Base-by-base conservation (phyloP, 179 eudicot species). In the Silene coronaria region DNA sequence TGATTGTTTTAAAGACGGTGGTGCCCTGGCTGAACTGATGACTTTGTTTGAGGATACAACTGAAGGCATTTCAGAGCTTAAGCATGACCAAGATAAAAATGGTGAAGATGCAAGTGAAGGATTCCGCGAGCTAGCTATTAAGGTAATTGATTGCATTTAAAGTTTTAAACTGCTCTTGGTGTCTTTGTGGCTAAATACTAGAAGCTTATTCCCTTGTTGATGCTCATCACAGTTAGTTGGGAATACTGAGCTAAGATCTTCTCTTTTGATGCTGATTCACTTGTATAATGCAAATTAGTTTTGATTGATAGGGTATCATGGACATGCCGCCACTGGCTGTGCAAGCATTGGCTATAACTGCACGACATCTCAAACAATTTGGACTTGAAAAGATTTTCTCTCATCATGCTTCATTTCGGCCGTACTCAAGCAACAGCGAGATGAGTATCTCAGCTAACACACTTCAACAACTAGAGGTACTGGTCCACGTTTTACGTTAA, bases 391-490 rank as follows among this genome's bases (percentile, higher is more conserved):
- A 86, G 77, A 85, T 90, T 77, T 58, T 95, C 46, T 86, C 90
- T 71, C 82, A 84, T 82, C 90, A 87, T 75, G 89, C 97, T 85
- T 90, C 99, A 66, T 92, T 89, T 84, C 89, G 90, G 72, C 91
- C 99, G 12, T 83, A 89, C 71, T 87, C 96, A 16, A 77, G 85
- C 83, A 87, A 80, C 75, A 84, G 58, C 77, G 97, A 95, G 88
- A 92, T 95, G 95, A 86, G 78, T 68, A 88, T 95, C 63, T 88
- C 99, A 16, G 96, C 99, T 75, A 95, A 95, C 82, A 85, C 97
- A 17, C 87, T 95, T 70, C 97, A 89, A 82, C 99, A 95, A 45
- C 81, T 95, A 53, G 97, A 95, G 96, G 99, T 92, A 77, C 70
- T 82, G 73, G 62, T 55, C 60, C 38, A 26, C 28, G 1, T 71